Evolutionary conservation across 2,329 filamentous ascomycete species (phyloP).

Genomic region (Penicillium sp.): DNA sequence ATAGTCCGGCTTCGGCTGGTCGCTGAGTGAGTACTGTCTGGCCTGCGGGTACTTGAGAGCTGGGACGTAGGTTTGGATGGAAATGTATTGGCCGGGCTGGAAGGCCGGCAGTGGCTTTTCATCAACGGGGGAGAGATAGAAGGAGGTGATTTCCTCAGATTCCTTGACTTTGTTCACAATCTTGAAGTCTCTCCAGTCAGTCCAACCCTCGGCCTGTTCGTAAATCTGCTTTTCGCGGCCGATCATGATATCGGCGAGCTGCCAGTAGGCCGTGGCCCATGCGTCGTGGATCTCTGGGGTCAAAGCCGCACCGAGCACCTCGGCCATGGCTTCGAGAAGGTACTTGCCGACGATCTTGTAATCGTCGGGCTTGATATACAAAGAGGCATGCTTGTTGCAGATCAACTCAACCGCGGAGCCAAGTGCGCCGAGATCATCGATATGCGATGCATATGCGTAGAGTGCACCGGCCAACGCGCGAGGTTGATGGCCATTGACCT

Average conservation of each 20-base stretch:
- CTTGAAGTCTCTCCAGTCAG: constrained; percentile 64
- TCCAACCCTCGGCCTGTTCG: constrained; percentile 60
- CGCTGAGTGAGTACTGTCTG: constrained; percentile 70
- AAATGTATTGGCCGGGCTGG: constrained; percentile 71
- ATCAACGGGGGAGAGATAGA: constrained; percentile 65
- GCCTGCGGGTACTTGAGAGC: constrained; percentile 62
- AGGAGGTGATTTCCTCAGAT: constrained; percentile 66
- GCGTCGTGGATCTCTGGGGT: constrained; percentile 63
- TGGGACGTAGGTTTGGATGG: constrained; percentile 58
- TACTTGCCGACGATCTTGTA: constrained; percentile 69
- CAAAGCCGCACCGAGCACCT: constrained; percentile 65
- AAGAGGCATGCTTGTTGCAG: constrained; percentile 70
- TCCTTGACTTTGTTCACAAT: constrained; percentile 65
- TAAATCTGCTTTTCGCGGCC: constrained; percentile 63
- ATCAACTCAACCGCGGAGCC: constrained; percentile 62
- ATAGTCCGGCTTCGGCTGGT: constrained; percentile 58
- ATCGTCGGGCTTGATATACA: constrained; percentile 66
- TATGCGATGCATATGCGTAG: constrained; percentile 68
- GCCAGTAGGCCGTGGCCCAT: constrained; percentile 70
- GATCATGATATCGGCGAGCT: constrained; percentile 71
- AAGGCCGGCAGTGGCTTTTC: constrained; percentile 59
- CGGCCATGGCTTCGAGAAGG: constrained; percentile 64
- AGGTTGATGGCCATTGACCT: constrained; percentile 65
- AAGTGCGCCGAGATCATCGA: constrained; percentile 64
- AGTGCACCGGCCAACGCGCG: constrained; percentile 67